Conservation (phyloP, 768 basidiomycete genomes). For the Lactarius vividus region DNA sequence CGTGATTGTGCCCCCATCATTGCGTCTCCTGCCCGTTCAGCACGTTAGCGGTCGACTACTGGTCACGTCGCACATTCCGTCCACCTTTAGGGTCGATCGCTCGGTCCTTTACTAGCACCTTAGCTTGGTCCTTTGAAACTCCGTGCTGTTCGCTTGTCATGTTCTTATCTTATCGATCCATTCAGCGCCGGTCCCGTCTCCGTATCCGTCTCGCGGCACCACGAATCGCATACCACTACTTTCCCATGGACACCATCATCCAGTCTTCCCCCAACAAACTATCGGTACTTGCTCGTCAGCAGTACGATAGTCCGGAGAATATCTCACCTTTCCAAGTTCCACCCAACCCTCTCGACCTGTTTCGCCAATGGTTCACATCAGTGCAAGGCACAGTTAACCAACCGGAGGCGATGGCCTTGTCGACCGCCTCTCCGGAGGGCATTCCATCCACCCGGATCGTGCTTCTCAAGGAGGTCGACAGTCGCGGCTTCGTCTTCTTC, state of each 20-base stretch:
- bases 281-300: constrained; percentile 68
- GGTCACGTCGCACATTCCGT: background rate
- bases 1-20: background rate
- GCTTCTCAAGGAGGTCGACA: constrained; percentile 87
- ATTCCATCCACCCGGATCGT: constrained; percentile 89
- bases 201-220: background rate
- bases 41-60: background rate
- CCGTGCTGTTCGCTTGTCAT: background rate
- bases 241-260: constrained; percentile 35
- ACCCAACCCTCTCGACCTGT: constrained; percentile 77
- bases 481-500: constrained; percentile 90
- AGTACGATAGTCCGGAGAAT: constrained; percentile 68
- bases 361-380: constrained; percentile 81
- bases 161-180: background rate
- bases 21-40: background rate
- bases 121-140: background rate
- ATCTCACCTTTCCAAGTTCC: constrained; percentile 60
- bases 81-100: too few species aligned
- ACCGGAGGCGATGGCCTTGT: constrained; percentile 87
- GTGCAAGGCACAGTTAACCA: constrained; percentile 66
- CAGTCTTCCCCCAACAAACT: constrained; percentile 52
- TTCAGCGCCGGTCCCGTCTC: background rate
- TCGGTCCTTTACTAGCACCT: too few species aligned
- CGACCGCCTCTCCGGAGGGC: constrained; percentile 66
- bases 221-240: constrained; percentile 37